Conservation (phyloP, 257 asterid species). For the Petunia secreta region DNA sequence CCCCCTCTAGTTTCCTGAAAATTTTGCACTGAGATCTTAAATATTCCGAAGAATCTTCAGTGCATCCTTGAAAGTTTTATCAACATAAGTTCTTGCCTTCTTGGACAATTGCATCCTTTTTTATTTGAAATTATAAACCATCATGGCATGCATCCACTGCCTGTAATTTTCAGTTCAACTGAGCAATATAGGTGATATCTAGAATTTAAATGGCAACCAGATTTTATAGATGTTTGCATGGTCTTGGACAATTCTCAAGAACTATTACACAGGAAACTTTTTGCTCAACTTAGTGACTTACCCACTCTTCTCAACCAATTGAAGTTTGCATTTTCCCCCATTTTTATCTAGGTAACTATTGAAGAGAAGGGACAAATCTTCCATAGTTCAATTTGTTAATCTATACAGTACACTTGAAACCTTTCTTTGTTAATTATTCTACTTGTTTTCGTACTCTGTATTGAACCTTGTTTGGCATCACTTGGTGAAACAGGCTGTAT, state of each 20-base stretch:
- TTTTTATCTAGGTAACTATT: background rate
- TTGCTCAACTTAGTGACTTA: background rate
- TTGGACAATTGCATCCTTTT: background rate
- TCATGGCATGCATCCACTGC: slow-evolving; percentile 5
- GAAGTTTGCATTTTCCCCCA: background rate
- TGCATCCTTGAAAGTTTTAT: background rate
- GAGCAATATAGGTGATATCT: background rate
- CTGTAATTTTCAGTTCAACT: background rate
- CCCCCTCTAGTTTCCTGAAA: background rate
- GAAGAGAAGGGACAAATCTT: background rate
- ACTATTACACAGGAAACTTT: background rate
- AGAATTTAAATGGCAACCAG: background rate
- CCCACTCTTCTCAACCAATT: background rate
- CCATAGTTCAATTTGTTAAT: background rate
- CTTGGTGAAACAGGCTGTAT: background rate
- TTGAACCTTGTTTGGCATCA: background rate
- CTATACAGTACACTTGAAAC: background rate
- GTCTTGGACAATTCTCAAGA: background rate
- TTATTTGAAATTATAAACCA: background rate
- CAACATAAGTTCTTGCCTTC: background rate
- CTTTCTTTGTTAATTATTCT: background rate
- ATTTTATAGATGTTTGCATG: background rate
- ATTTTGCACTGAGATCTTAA: background rate
- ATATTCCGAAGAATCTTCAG: background rate
- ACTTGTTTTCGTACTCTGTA: background rate